phyloP scores from a whole-genome alignment of 2,329 filamentous ascomycete genomes.

The Alternaria triticimaculans region DNA sequence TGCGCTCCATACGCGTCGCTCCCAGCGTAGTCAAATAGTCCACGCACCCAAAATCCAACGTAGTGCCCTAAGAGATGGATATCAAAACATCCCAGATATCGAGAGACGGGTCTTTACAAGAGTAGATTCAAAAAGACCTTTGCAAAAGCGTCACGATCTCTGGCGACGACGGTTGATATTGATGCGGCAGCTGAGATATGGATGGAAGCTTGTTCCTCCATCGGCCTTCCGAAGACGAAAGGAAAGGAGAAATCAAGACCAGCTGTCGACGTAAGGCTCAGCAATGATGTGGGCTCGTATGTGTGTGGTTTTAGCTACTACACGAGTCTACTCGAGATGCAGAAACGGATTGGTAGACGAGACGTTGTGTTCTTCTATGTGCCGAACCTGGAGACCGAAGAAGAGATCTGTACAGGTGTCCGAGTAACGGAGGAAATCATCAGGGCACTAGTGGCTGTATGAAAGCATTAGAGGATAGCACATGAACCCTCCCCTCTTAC shows the following conservation, averaged over 20 bases:
- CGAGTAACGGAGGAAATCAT: neutral
- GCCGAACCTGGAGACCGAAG: neutral
- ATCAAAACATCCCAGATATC: slow-evolving; percentile 70
- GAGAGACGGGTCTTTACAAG: slow-evolving; percentile 54
- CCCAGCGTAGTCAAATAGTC: neutral
- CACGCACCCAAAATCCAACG: slow-evolving; percentile 52
- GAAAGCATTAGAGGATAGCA: neutral
- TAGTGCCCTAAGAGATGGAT: slow-evolving; percentile 62
- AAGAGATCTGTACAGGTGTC: neutral
- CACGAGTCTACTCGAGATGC: slow-evolving; percentile 42
- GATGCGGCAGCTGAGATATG: neutral
- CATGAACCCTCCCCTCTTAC: neutral
- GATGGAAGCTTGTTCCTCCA: neutral
- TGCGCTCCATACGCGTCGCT: neutral
- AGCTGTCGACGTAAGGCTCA: slow-evolving; percentile 18
- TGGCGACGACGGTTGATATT: neutral
- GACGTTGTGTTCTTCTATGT: slow-evolving; percentile 32
- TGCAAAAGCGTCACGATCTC: neutral
- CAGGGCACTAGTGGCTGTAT: slow-evolving; percentile 29
- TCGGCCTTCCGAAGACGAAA: neutral
- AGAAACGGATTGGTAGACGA: slow-evolving; percentile 22
- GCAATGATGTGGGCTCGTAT: slow-evolving; percentile 52
- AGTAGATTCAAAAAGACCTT: neutral
- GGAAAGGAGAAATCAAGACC: neutral
- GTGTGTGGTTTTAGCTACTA: slow-evolving; percentile 57